phyloP scores from a whole-genome alignment of 2,329 filamentous ascomycete species.

The Trichocomaceae sp. region DNA sequence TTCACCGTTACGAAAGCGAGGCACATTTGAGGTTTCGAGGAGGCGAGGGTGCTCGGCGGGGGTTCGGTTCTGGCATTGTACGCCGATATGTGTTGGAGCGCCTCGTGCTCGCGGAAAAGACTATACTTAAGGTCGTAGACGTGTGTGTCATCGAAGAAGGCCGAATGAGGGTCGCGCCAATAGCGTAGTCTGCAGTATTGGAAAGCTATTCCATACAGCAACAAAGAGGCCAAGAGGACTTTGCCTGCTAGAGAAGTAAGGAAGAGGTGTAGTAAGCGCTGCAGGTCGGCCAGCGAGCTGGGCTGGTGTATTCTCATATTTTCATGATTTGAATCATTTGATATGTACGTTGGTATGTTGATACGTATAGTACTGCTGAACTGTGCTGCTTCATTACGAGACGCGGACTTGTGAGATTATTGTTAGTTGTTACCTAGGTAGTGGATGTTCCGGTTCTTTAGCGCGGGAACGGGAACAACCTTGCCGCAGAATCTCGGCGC shows the following conservation, averaged over 20 bases:
- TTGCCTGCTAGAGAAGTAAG: constrained; percentile 1
- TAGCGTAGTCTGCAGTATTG: constrained; percentile 18
- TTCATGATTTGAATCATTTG: no score
- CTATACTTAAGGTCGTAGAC: constrained; percentile 25
- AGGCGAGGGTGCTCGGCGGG: neutral
- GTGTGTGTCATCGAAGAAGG: constrained; percentile 21
- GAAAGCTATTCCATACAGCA: constrained; percentile 18
- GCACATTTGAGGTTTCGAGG: constrained; percentile 16
- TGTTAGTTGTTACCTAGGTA: no score
- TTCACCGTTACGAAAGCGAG: constrained; percentile 21
- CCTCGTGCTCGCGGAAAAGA: constrained; percentile 21
- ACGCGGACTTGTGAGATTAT: no score
- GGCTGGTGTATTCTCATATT: neutral
- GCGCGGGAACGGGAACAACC: no score
- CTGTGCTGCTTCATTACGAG: no score
- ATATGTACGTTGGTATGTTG: no score
- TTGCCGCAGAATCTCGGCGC: no score
- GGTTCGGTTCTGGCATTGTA: constrained; percentile 17
- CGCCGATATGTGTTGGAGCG: constrained; percentile 16
- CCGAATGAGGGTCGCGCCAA: constrained; percentile 25
- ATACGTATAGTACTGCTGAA: no score
- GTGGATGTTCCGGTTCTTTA: no score
- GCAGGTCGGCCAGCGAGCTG: neutral
- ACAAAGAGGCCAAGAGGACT: constrained; percentile 7
- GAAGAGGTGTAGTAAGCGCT: neutral